Evolutionary conservation across 495 filamentous ascomycete genomes (phyloP), one percentile per base, ranked within the genome.

Genomic region (Penicillium crystallinum): DNA sequence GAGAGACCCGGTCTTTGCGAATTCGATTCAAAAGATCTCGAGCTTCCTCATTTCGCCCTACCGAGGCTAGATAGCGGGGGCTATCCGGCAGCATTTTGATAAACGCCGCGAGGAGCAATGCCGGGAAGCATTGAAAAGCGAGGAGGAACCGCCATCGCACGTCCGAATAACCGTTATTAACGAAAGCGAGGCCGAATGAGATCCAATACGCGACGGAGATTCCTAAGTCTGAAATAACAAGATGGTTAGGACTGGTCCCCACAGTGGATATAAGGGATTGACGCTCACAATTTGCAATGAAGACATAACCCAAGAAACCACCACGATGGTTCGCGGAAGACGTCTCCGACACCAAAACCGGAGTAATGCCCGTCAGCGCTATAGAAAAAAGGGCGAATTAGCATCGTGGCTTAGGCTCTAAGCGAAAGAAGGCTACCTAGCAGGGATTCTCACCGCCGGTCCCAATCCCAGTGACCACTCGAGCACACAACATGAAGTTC

Each of bases 191-290:
- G 35, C 79, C 78, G 53, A 82, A 84, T 17, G 77, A 77, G 51
- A 84, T 68, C 82, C 81, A 85, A 64, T 85, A 84, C 7, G 81
- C 81, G 25, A 85, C 63, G 3, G 76, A 74, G 27, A 86, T 81
- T 45, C 81, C 81, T 10, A 83, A 67, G 55, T 81, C 75, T 79
- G 19, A 19, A 27, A 40, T 10, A 7, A 18, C 76, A 9, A 31
- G 17, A 29, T 29, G 25, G 29, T 64, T 41, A 67, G 41, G 36
- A 18, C 27, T 3, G 29, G 37, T 6, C 51, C 27, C 27, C 18
- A 27, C 36, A 29, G 25, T 30, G 18, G 7, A 52, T 12, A 30
- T 29, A 27, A 12, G 5, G 6, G 29, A 47, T 48, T 18, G 23
- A 17, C n/a, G n/a, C 62, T 59, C 61, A 75, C 63, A 77, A 54